Evolutionary conservation across 805 yeast genomes (phyloP).

Genomic region (Schwanniomyces vanrijiae): DNA sequence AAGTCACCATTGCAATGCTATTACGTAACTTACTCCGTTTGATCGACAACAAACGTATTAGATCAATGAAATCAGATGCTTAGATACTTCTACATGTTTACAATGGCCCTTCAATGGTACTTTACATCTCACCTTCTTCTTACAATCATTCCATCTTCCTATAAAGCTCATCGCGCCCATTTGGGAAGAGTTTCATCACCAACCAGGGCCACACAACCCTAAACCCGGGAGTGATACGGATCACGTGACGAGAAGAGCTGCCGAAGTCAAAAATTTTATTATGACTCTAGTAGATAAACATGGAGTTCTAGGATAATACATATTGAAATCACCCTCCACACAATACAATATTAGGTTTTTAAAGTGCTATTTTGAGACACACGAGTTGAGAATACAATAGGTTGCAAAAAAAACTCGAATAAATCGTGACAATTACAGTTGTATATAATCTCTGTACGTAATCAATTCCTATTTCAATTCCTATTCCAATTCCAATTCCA

Average conservation of each 20-base stretch:
- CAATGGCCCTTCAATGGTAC: too few relatives aligned
- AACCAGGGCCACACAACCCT: too few relatives aligned
- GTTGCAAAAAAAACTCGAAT: not conserved
- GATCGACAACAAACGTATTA: constrained; percentile 57
- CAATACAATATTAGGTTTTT: not conserved
- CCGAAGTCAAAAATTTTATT: constrained; percentile 3
- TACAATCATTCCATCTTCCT: too few relatives aligned
- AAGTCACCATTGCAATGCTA: constrained; percentile 94
- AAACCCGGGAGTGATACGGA: not conserved
- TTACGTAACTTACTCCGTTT: constrained; percentile 84
- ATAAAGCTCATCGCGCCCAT: not conserved
- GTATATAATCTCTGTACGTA: constrained; percentile 4
- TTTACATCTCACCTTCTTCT: too few relatives aligned
- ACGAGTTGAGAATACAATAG: not conserved
- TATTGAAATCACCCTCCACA: not conserved
- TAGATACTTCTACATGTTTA: not conserved
- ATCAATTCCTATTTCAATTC: not conserved
- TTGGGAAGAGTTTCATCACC: too few relatives aligned
- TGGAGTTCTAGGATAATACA: not conserved
- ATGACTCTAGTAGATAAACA: not conserved
- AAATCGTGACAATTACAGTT: constrained; percentile 3
- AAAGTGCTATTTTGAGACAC: not conserved
- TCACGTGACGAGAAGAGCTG: constrained; percentile 1
- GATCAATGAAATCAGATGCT: constrained; percentile 8
- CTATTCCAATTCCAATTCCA: not conserved